Evolutionary conservation across 2,329 filamentous ascomycete genomes (phyloP), one percentile per base, ranked within the genome.

Genomic region (Cercospora sojina): DNA sequence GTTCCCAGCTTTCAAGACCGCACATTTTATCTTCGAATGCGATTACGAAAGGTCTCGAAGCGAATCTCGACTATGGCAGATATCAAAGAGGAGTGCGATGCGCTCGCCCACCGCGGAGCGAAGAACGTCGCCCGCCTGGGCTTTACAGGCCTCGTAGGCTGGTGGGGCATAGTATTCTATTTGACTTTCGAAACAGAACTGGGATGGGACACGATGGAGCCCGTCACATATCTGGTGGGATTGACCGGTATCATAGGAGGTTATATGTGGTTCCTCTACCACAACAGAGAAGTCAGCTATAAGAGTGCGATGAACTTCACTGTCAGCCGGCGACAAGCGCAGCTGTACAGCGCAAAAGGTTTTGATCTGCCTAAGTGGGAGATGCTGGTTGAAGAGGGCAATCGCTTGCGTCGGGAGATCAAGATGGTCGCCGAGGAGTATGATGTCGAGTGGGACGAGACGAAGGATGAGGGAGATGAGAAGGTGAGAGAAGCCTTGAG

Each of bases 181-280:
- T 76, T 88, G 47, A 88, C 87, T 1, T 89, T 89, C 71, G 80
- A 84, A 70, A 96, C 92, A 0, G 87, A 92, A 49, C 83, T 91
- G 67, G 93, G 93, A 5, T 97, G 93, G 93, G 92, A 96, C 73
- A 86, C 92, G 6, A 93, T 97, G 83, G 93, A 96, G 79, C 93
- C 92, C 0, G 87, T 96, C 2, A 96, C 92, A 35, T 97, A 97
- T 75, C 87, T 97, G 16, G 92, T 91, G 2, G 91, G 92, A n/a
- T 83, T 97, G 70, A 87, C 89, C 0, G 93, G 91, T 12, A 87
- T 97, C 74, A 96, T 97, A 82, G 90, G 90, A 7, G 93, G 92
- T 71, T 97, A 97, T 75, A 83, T 96, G 62, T 97, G 92, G 92
- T 97, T 97, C 77, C 82, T 97, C 12, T 96, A 93, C 79, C 91